phyloP scores from a whole-genome alignment of 2,329 filamentous ascomycete genomes.

The Dactylonectria estremocensis region DNA sequence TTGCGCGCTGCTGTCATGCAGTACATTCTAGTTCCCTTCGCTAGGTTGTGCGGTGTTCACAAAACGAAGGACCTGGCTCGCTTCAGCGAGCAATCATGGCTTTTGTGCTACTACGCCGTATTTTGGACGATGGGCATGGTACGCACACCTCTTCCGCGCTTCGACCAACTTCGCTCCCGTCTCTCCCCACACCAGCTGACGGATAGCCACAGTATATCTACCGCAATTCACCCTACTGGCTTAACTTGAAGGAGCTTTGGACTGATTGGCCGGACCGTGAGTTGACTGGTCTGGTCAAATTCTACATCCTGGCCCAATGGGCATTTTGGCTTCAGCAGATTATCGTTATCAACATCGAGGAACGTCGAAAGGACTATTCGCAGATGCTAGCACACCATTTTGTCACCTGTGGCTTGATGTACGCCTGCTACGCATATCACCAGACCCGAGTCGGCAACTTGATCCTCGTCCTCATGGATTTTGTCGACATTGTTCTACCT shows the following conservation, averaged over 20 bases:
- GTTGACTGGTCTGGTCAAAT: conserved; percentile 81
- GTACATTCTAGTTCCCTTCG: conserved; percentile 86
- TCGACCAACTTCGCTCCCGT: not conserved
- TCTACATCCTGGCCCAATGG: conserved; percentile 90
- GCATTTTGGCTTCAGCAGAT: conserved; percentile 96
- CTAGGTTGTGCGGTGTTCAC: conserved; percentile 78
- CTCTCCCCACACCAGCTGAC: not conserved
- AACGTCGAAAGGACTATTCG: conserved; percentile 91
- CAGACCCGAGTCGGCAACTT: conserved; percentile 89
- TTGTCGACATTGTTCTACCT: conserved; percentile 88
- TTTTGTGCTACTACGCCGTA: conserved; percentile 83
- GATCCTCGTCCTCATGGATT: conserved; percentile 91
- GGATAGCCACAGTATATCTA: conserved; percentile 77
- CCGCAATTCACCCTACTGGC: conserved; percentile 81
- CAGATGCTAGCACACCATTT: conserved; percentile 97
- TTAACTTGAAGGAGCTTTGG: conserved; percentile 85
- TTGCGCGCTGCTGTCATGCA: conserved; percentile 88
- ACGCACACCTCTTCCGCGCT: conserved; percentile 52
- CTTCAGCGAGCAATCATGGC: conserved; percentile 94
- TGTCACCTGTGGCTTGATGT: conserved; percentile 85
- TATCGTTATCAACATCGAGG: conserved; percentile 93
- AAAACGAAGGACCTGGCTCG: conserved; percentile 83
- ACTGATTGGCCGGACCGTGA: conserved; percentile 85
- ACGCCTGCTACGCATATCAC: conserved; percentile 86
- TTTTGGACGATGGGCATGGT: conserved; percentile 92